Evolutionary conservation across 805 yeast genomes (phyloP).

Genomic region (Cyberlindnera subsufficiens): DNA sequence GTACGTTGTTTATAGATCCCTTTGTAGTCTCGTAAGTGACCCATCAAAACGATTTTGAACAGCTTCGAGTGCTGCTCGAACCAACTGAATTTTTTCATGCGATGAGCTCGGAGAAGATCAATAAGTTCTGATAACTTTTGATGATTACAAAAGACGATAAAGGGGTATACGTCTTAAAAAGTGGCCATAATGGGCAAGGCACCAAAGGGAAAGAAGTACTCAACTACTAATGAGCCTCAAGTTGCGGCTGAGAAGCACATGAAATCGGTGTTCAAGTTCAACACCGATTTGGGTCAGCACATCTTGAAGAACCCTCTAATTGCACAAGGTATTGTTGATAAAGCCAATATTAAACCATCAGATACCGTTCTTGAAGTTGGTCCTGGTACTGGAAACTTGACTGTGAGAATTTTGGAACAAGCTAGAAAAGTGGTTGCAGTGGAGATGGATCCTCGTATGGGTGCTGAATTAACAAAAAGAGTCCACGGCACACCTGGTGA

Average conservation of each 20-base stretch:
- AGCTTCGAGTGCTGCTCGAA: not conserved
- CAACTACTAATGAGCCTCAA: conserved; percentile 44
- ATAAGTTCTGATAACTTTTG: too few relatives aligned
- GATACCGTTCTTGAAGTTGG: conserved; percentile 95
- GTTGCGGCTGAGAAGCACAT: conserved; percentile 66
- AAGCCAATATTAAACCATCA: conserved; percentile 87
- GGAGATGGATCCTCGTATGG: conserved; percentile 99
- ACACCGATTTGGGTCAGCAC: conserved; percentile 96
- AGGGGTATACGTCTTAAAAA: too few relatives aligned
- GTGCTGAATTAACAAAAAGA: conserved; percentile 95
- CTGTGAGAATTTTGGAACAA: conserved; percentile 86
- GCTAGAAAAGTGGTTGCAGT: conserved; percentile 94
- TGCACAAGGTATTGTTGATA: conserved; percentile 97
- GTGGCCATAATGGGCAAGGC: conserved; percentile 24
- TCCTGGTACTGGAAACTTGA: conserved; percentile 98
- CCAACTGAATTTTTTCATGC: not conserved
- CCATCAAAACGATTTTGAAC: not conserved
- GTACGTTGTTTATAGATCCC: too few relatives aligned
- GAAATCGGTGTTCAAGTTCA: conserved; percentile 89
- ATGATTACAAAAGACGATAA: too few relatives aligned
- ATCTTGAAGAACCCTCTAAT: conserved; percentile 92
- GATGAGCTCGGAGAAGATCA: not conserved
- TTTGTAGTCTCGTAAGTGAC: not conserved
- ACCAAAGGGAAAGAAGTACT: conserved; percentile 54
- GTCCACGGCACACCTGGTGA: conserved; percentile 96